Conservation (phyloP, 768 basidiomycete genomes). For the Tricholoma hemisulphureum region DNA sequence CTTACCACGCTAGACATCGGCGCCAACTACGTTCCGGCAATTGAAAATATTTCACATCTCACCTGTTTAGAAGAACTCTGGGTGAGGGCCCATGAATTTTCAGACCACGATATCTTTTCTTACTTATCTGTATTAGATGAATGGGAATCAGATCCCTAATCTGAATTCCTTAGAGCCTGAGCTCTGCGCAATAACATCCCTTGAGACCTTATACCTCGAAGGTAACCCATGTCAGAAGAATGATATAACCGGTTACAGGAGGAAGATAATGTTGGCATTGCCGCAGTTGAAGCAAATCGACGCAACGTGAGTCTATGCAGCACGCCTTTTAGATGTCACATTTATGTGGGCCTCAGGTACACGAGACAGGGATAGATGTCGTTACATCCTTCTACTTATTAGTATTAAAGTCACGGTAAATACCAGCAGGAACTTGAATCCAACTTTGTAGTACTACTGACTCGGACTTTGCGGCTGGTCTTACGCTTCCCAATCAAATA, state of each 20-base stretch:
- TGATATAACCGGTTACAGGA: slow-evolving; percentile 76
- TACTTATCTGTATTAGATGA: slow-evolving; percentile 53
- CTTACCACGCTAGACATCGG: slow-evolving; percentile 87
- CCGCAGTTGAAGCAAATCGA: slow-evolving; percentile 94
- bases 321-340: neutral
- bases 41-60: slow-evolving; percentile 84
- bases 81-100: slow-evolving; percentile 54
- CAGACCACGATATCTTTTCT: neutral
- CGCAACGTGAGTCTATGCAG: slow-evolving; percentile 69
- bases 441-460: too few relatives aligned
- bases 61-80: slow-evolving; percentile 85
- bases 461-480: neutral
- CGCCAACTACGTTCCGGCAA: slow-evolving; percentile 73
- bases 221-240: slow-evolving; percentile 86
- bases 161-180: slow-evolving; percentile 66
- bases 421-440: neutral
- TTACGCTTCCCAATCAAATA: neutral
- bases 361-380: neutral
- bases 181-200: slow-evolving; percentile 53
- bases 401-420: too few relatives aligned
- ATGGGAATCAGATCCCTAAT: slow-evolving; percentile 79
- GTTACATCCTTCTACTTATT: too few relatives aligned
- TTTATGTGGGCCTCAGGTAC: neutral
- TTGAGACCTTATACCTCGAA: slow-evolving; percentile 93
- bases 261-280: slow-evolving; percentile 85